phyloP scores from a whole-genome alignment of 495 filamentous ascomycete species.

The Aspergillus avenaceus region DNA sequence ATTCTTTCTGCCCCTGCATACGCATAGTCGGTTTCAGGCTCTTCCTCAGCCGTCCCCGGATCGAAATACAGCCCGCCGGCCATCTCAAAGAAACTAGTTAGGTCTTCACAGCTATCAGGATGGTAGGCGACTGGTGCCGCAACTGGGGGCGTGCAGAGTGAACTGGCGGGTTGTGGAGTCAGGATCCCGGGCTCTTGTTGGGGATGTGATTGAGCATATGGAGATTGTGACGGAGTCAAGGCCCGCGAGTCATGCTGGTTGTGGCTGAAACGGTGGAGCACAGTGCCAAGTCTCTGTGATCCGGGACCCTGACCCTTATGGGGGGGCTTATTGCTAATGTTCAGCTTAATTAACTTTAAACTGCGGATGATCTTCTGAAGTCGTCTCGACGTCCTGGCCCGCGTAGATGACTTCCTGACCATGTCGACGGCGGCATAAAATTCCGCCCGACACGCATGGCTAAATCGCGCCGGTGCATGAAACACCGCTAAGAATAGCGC shows the following conservation, averaged over 20 bases:
- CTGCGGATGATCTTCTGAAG: constrained; percentile 38
- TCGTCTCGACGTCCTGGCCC: constrained; percentile 32
- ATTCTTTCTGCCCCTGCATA: constrained; percentile 11
- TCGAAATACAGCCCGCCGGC: constrained; percentile 38
- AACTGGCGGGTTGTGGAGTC: constrained; percentile 11
- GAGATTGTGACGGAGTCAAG: constrained; percentile 3
- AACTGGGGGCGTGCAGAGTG: constrained; percentile 17
- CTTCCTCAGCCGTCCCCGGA: constrained; percentile 9
- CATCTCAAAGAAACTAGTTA: constrained; percentile 44
- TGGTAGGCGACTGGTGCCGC: constrained; percentile 4
- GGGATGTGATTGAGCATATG: not conserved
- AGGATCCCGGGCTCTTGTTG: constrained; percentile 8
- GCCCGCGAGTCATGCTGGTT: not conserved
- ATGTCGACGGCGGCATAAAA: constrained; percentile 80
- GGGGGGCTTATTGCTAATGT: constrained; percentile 8
- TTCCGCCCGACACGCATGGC: constrained; percentile 61
- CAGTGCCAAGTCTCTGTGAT: not conserved
- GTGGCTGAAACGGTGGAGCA: not conserved
- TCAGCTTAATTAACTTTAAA: constrained; percentile 33
- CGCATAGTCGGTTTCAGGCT: constrained; percentile 4
- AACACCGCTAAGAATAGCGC: constrained; percentile 75
- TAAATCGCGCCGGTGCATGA: constrained; percentile 72
- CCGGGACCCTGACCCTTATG: not conserved
- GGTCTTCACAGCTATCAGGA: constrained; percentile 31
- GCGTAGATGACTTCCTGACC: constrained; percentile 56